Evolutionary conservation across 805 yeast genomes (phyloP), one percentile per base, ranked within the genome.

Genomic region (Scheffersomyces spartinae): DNA sequence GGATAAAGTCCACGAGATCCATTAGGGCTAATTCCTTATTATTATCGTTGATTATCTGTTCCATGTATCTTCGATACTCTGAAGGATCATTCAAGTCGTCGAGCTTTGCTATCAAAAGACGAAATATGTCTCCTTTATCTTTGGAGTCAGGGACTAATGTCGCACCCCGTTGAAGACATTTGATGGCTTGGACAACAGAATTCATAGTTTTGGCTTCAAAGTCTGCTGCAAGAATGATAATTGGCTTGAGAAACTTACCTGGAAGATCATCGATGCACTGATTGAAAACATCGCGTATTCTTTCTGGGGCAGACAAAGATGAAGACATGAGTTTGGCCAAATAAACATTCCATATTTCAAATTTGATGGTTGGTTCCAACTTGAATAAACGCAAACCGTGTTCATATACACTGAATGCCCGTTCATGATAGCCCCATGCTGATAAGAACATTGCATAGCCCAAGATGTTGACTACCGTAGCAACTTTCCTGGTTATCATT

Each of bases 321-420:
- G 26, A 9, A 26, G 43, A 38, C 3, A 75, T 34, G 0, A 71
- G 64, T 28, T 68, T 71, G 0, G 64, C 48, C 17, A 85, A 43
- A 45, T 84, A 86, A 7, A 67, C 52, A 27, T 65, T 69, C 86
- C 88, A 83, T 10, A 85, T 58, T 36, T 82, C 82, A 38, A 64
- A 74, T 21, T 38, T 40, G 7, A 61, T 45, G n/a, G 66, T 71
- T 3, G 68, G 60, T 1, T 83, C 75, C 33, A 67, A 73, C 8
- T 58, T 50, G 42, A 85, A 86, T 5, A 64, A 36, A 2, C 50
- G 55, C n/a, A 81, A 42, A 1, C 86, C 93, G 6, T 68, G 49
- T 42, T 84, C 94, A 48, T 71, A 83, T 0, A 78, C 61, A 25
- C 60, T 61, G 47, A 68, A 74, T 24, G 72, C 59, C 34, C 59